These are phyloP conservation scores for Melocanna baccifera DNA, from an alignment of 176 grass and related monocot species.

Conservation along the genomic window DNA sequence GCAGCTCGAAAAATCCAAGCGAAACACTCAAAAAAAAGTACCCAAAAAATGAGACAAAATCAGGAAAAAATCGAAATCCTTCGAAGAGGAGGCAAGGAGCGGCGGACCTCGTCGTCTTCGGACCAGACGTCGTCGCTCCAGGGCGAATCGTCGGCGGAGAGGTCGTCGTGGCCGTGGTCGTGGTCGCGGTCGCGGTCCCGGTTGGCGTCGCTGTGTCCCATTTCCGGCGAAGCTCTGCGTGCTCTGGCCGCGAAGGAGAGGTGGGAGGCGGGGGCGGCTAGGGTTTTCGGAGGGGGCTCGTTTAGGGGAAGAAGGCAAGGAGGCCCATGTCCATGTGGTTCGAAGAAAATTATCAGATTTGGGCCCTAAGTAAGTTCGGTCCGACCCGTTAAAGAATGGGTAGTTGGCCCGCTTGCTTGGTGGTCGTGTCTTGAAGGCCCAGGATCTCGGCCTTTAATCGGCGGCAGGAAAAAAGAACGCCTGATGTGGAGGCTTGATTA, in stretches of 20 bases:
- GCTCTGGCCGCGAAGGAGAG: neutral
- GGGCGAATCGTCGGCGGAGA: conserved; percentile 40
- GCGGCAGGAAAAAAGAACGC: too few species aligned
- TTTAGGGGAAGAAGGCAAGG: neutral
- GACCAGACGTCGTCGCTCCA: conserved; percentile 50
- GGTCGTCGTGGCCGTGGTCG: conserved; percentile 1
- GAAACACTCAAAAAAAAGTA: neutral
- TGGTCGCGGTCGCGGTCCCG: neutral
- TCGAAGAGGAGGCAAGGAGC: neutral
- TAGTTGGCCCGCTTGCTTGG: neutral
- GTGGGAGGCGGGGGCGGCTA: neutral
- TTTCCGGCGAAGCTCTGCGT: neutral
- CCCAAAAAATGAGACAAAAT: neutral
- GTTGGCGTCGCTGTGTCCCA: conserved; percentile 29
- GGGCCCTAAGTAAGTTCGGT: neutral
- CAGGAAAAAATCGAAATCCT: neutral
- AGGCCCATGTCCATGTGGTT: neutral
- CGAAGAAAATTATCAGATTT: neutral
- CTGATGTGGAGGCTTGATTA: too few species aligned
- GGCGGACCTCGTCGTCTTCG: conserved; percentile 32
- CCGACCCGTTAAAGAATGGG: neutral
- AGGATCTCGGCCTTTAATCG: too few species aligned
- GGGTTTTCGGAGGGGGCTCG: neutral
- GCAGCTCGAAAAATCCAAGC: neutral
- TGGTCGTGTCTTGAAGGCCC: too few species aligned